Percentiles rank a stretch among this genome's conserved stretches.
Conservation (phyloP, 169 alveolate genomes). For the Babesia gibsoni region DNA sequence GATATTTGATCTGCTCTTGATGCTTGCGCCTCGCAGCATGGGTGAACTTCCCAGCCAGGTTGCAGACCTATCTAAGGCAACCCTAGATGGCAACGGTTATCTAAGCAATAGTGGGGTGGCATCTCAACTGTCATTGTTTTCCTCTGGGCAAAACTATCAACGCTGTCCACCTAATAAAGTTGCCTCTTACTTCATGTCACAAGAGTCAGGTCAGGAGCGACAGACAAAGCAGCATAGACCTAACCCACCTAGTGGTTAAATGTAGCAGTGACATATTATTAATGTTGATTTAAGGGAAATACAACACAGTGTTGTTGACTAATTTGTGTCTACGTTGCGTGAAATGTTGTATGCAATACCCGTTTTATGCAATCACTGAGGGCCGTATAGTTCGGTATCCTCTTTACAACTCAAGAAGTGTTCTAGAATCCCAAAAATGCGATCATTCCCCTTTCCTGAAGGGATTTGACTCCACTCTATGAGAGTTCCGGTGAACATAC, state of each 20-base stretch:
- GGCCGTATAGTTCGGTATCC: constrained; percentile 72
- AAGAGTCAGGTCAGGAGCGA: not conserved
- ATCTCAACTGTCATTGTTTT: constrained; percentile 35
- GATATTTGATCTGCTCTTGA: constrained; percentile 47
- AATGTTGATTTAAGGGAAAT: too few relatives aligned
- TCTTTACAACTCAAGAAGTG: constrained; percentile 72
- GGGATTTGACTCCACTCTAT: not conserved
- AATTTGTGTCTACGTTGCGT: too few relatives aligned
- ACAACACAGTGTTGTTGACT: too few relatives aligned
- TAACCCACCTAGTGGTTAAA: too few relatives aligned
- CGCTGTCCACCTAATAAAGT: constrained; percentile 2
- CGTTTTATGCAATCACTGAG: too few relatives aligned
- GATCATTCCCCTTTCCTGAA: constrained; percentile 74
- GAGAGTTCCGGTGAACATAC: not conserved
- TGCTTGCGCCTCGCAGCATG: constrained; percentile 48
- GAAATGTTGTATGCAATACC: too few relatives aligned
- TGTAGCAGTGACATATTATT: too few relatives aligned
- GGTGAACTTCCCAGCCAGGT: constrained; percentile 35
- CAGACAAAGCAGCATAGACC: constrained; percentile 12
- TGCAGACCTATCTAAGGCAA: constrained; percentile 53
- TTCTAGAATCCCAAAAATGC: constrained; percentile 75
- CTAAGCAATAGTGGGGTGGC: constrained; percentile 30
- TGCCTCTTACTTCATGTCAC: not conserved
- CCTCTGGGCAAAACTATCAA: constrained; percentile 4
- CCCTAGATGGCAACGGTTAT: constrained; percentile 50